phyloP scores from a whole-genome alignment of 106 monocot species.

The Phalaenopsis equestris region DNA sequence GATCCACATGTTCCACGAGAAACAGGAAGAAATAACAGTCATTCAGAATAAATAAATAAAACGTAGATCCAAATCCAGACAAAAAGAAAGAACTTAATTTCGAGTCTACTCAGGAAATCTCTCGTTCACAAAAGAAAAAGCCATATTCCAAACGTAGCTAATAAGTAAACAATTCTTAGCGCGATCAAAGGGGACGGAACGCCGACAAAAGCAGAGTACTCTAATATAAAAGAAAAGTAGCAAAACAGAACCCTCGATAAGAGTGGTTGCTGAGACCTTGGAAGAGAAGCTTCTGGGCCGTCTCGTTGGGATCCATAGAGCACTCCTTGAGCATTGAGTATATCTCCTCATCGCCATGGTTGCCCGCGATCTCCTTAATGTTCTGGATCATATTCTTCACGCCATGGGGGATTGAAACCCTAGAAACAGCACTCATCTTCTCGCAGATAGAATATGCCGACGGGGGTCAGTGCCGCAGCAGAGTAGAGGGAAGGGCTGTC shows the following conservation, averaged over 20 bases:
- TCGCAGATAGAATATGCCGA: not conserved
- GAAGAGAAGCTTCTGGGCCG: constrained; percentile 68
- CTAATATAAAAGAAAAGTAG: not conserved
- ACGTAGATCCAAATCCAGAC: not conserved
- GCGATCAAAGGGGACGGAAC: not conserved
- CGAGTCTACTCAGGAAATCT: not conserved
- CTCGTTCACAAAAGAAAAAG: not conserved
- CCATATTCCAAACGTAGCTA: not conserved
- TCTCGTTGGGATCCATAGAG: constrained; percentile 97
- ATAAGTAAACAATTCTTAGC: not conserved
- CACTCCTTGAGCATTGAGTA: constrained; percentile 92
- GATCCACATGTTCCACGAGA: not conserved
- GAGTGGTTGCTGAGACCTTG: constrained; percentile 36
- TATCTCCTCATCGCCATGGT: constrained; percentile 83
- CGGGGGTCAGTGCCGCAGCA: not conserved
- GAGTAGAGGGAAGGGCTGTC: not conserved
- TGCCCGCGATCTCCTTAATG: constrained; percentile 79
- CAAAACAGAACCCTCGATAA: not conserved
- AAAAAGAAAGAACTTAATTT: not conserved
- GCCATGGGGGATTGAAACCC: constrained; percentile 42
- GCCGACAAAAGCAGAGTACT: not conserved
- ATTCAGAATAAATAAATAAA: not conserved
- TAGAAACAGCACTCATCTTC: constrained; percentile 23
- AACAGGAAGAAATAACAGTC: not conserved
- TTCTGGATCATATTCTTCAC: constrained; percentile 62